phyloP scores from a whole-genome alignment of 768 basidiomycete genomes.

The Boletales sp. region DNA sequence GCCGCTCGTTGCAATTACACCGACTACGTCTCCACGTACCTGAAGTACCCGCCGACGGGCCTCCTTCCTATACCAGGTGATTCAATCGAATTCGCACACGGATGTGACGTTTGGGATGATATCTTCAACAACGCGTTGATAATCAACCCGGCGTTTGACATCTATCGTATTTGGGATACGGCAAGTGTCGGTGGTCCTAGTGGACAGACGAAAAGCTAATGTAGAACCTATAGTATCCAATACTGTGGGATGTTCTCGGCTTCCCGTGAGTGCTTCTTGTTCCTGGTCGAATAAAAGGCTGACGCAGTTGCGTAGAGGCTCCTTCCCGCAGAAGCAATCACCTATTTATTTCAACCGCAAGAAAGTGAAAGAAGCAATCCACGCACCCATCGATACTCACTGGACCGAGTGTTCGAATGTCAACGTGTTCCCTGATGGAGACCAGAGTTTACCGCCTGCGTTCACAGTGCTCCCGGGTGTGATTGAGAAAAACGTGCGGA shows the following conservation, averaged over 20 bases:
- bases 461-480: constrained; percentile 68
- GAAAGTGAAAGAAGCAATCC: constrained; percentile 64
- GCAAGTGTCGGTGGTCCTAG: constrained; percentile 21
- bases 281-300: neutral
- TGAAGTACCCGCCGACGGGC: constrained; percentile 65
- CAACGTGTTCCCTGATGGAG: constrained; percentile 60
- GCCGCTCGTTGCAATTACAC: constrained; percentile 60
- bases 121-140: constrained; percentile 59
- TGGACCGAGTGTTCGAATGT: constrained; percentile 65
- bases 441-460: constrained; percentile 57
- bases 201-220: neutral
- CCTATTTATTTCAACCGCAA: constrained; percentile 68
- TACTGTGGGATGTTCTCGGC: constrained; percentile 79
- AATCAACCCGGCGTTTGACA: constrained; percentile 73
- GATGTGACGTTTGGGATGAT: constrained; percentile 66
- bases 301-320: constrained; percentile 38
- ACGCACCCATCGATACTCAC: constrained; percentile 56
- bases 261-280: constrained; percentile 52
- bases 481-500: constrained; percentile 69
- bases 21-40: constrained; percentile 56
- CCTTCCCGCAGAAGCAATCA: constrained; percentile 51
- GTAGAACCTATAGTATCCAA: constrained; percentile 41
- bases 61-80: constrained; percentile 63
- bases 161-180: constrained; percentile 76
- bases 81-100: constrained; percentile 41